Conservation (phyloP, 192 early-diverging fungal genomes). For the Podochytrium sp. region DNA sequence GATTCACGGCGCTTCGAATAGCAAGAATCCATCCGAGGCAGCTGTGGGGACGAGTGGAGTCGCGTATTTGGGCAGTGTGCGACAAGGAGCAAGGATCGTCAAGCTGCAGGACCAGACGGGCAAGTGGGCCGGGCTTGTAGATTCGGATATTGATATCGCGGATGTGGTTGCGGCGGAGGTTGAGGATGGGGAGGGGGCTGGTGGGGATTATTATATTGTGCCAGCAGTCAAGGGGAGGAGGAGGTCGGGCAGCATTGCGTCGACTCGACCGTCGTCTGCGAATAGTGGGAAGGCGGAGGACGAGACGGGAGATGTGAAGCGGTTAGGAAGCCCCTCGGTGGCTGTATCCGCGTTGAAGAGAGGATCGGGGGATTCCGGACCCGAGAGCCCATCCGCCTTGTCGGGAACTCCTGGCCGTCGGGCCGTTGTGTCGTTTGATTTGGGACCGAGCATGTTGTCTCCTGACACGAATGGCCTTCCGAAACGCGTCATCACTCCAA, state of each 20-base stretch:
- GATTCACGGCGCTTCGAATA: slow-evolving; percentile 48
- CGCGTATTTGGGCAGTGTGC: slow-evolving; percentile 60
- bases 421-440: background rate
- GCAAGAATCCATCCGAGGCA: slow-evolving; percentile 21
- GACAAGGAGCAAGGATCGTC: slow-evolving; percentile 59
- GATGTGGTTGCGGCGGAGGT: background rate
- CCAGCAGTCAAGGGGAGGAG: slow-evolving; percentile 9
- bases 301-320: background rate
- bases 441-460: background rate
- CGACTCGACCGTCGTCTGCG: background rate
- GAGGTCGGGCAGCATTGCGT: slow-evolving; percentile 23
- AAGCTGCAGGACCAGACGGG: slow-evolving; percentile 34
- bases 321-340: background rate
- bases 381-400: background rate
- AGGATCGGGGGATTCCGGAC: background rate
- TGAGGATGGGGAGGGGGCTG: background rate
- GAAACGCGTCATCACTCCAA: background rate
- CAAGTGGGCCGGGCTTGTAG: slow-evolving; percentile 21
- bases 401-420: background rate
- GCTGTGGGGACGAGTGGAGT: slow-evolving; percentile 59
- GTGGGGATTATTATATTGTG: slow-evolving; percentile 31
- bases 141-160: background rate
- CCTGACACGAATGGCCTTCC: background rate
- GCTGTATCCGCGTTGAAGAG: background rate
- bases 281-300: background rate